phyloP scores from a whole-genome alignment of 169 alveolate genomes.

The Neospora caninum region DNA sequence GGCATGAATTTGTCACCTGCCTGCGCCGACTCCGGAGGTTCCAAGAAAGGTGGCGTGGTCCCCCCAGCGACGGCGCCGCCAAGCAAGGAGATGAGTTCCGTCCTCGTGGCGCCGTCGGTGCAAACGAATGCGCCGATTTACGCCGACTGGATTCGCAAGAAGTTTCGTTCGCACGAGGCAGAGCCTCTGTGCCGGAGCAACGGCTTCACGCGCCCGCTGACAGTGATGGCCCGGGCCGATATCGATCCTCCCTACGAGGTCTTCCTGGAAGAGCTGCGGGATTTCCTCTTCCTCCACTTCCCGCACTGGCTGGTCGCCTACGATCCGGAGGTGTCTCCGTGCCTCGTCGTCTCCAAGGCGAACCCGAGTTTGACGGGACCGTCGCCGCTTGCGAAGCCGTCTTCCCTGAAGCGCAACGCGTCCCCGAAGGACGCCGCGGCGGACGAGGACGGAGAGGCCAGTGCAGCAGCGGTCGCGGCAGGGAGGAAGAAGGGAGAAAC shows the following conservation, averaged over 20 bases:
- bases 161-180: constrained; percentile 52
- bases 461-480: neutral
- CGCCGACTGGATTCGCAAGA: constrained; percentile 59
- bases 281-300: constrained; percentile 38
- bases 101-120: neutral
- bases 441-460: neutral
- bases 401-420: neutral
- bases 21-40: neutral
- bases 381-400: neutral
- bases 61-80: neutral
- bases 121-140: constrained; percentile 24
- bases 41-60: neutral
- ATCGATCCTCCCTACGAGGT: constrained; percentile 9
- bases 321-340: constrained; percentile 63
- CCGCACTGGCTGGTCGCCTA: constrained; percentile 62
- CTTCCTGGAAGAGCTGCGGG: constrained; percentile 54
- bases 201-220: constrained; percentile 49
- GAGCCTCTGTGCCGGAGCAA: constrained; percentile 52
- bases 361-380: neutral
- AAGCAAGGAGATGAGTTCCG: neutral
- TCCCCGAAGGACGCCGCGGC: neutral
- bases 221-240: constrained; percentile 37
- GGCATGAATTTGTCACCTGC: neutral
- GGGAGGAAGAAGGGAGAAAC: neutral
- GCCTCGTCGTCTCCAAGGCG: constrained; percentile 10